Percentiles rank a stretch among this genome's conserved stretches.
These are phyloP conservation scores for Trypanosoma cruzi DNA, from an alignment of 208 protist species.

Conservation along the genomic window DNA sequence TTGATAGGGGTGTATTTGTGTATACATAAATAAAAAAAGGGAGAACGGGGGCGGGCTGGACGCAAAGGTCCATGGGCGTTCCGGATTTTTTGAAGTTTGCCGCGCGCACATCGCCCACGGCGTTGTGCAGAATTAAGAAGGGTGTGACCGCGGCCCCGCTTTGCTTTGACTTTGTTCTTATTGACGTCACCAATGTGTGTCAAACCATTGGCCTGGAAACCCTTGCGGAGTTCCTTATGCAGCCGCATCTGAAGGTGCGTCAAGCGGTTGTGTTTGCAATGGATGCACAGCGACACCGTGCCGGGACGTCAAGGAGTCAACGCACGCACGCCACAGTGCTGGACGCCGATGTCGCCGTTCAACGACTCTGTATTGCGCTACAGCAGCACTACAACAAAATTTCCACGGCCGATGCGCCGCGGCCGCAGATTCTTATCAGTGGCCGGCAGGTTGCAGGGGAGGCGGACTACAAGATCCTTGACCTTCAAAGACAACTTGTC, in stretches of 20 bases:
- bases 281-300: conserved; percentile 73
- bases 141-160: conserved; percentile 27
- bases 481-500: conserved; percentile 66
- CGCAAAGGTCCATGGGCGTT: conserved; percentile 55
- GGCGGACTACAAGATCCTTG: conserved; percentile 89
- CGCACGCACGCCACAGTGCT: conserved; percentile 59
- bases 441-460: conserved; percentile 83
- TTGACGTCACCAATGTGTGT: conserved; percentile 85
- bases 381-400: conserved; percentile 29
- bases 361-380: conserved; percentile 48
- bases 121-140: conserved; percentile 63
- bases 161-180: conserved; percentile 78
- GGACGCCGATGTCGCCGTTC: conserved; percentile 74
- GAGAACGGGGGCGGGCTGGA: too few species aligned
- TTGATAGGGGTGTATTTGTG: too few species aligned
- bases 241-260: conserved; percentile 33
- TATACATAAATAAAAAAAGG: background rate
- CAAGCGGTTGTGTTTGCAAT: conserved; percentile 77
- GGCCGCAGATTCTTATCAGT: conserved; percentile 66
- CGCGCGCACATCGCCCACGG: conserved; percentile 53
- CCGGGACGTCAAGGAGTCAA: conserved; percentile 55
- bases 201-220: conserved; percentile 72
- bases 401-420: background rate
- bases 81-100: conserved; percentile 89
- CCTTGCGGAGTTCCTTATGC: conserved; percentile 48